Percentiles rank a stretch among this genome's conserved stretches.
phyloP scores from a whole-genome alignment of 2,329 filamentous ascomycete genomes.

The Trichoderma oligosporum region DNA sequence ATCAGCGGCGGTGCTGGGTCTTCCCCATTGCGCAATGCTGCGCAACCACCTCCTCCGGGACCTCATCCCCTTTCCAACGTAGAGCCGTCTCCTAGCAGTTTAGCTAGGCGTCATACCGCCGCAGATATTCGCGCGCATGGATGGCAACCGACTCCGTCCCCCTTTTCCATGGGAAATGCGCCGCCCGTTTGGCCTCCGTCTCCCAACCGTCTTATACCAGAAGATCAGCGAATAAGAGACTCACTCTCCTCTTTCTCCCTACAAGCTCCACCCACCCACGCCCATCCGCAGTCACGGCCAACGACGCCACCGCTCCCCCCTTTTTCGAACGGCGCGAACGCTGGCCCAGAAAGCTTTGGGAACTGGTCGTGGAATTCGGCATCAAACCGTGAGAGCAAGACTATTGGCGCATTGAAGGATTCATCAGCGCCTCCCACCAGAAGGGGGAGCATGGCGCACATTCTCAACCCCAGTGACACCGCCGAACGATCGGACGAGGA shows the following conservation, averaged over 20 bases:
- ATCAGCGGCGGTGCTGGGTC: constrained; percentile 70
- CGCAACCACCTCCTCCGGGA: constrained; percentile 59
- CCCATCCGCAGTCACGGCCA: constrained; percentile 48
- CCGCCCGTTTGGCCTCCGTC: constrained; percentile 53
- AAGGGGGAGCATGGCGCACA: constrained; percentile 60
- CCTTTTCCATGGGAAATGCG: constrained; percentile 57
- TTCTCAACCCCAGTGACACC: constrained; percentile 58
- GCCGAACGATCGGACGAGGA: constrained; percentile 55
- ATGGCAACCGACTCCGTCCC: constrained; percentile 63
- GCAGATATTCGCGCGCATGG: constrained; percentile 91
- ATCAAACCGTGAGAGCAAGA: constrained; percentile 46
- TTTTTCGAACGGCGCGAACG: constrained; percentile 36
- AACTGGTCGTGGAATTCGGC: constrained; percentile 56
- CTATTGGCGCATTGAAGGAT: constrained; percentile 48
- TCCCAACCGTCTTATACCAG: constrained; percentile 46
- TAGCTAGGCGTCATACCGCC: constrained; percentile 84
- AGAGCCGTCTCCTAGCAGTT: constrained; percentile 61
- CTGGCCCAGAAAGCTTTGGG: constrained; percentile 45
- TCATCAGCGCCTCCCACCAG: constrained; percentile 55
- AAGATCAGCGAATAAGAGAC: constrained; percentile 56
- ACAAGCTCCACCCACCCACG: constrained; percentile 39
- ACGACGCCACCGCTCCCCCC: constrained; percentile 50
- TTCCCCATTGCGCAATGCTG: constrained; percentile 68
- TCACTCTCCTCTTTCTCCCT: constrained; percentile 54
- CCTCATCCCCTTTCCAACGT: constrained; percentile 64